Evolutionary conservation across 176 grass and related monocot species (phyloP).

Genomic region (Otatea glauca): DNA sequence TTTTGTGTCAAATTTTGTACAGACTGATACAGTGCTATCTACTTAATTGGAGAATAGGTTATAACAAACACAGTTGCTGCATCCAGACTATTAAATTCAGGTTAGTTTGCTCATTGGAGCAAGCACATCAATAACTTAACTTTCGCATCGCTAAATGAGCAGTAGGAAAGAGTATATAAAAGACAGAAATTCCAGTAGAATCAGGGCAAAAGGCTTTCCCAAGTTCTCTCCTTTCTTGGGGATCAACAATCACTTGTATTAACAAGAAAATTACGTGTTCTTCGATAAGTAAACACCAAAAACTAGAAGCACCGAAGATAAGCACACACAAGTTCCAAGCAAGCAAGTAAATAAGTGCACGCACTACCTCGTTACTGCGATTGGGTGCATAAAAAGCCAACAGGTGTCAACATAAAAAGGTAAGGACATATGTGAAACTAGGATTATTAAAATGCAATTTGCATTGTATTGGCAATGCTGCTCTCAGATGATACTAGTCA

Average conservation of each 20-base stretch:
- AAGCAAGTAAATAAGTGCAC: not conserved
- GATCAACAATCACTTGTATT: not conserved
- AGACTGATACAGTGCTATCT: not conserved
- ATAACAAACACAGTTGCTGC: not conserved
- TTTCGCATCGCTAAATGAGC: not conserved
- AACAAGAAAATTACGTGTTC: not conserved
- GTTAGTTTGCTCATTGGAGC: not conserved
- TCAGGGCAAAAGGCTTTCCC: not conserved
- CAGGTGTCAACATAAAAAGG: not conserved
- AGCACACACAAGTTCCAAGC: not conserved
- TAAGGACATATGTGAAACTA: not conserved
- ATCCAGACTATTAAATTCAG: not conserved
- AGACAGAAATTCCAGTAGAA: not conserved
- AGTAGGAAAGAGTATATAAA: not conserved
- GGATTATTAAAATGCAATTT: not conserved
- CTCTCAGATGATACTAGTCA: not conserved
- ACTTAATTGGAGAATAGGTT: not conserved
- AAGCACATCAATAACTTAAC: not conserved
- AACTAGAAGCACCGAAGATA: not conserved
- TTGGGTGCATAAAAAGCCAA: not conserved
- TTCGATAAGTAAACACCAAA: not conserved
- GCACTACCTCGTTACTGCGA: not conserved
- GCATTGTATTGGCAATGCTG: not conserved
- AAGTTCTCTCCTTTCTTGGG: not conserved
- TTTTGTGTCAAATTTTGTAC: not conserved